Evolutionary conservation across 768 basidiomycete species (phyloP).

Genomic region (Tylopilus sp.): DNA sequence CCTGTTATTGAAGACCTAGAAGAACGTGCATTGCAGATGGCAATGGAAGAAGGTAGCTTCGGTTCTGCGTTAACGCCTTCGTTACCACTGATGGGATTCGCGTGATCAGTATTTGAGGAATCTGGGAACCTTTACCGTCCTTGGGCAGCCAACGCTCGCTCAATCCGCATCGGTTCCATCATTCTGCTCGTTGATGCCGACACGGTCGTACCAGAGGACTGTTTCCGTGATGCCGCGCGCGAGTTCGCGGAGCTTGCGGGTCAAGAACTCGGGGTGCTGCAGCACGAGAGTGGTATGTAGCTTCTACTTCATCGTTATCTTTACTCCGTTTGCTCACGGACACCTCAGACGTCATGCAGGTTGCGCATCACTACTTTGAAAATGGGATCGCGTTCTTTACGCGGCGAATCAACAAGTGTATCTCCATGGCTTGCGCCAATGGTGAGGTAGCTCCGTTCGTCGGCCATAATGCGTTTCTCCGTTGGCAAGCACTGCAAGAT

Average conservation of each 20-base stretch:
- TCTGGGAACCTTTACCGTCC: slow-evolving; percentile 59
- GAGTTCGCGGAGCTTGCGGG: slow-evolving; percentile 75
- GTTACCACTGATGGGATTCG: slow-evolving; percentile 39
- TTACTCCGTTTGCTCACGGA: slow-evolving; percentile 2
- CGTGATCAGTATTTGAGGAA: slow-evolving; percentile 44
- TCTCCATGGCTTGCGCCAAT: slow-evolving; percentile 76
- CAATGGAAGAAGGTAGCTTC: slow-evolving; percentile 46
- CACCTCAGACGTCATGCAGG: slow-evolving; percentile 79
- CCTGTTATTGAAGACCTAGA: slow-evolving; percentile 39
- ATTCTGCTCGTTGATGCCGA: slow-evolving; percentile 86
- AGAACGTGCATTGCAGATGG: slow-evolving; percentile 48
- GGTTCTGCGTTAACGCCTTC: slow-evolving; percentile 31
- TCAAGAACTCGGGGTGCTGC: slow-evolving; percentile 71
- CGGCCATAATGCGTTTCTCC: slow-evolving; percentile 85
- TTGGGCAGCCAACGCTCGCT: slow-evolving; percentile 73
- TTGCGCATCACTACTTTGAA: slow-evolving; percentile 86
- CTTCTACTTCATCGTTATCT: slow-evolving; percentile 22
- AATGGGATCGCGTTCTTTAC: slow-evolving; percentile 90
- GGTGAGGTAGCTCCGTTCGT: slow-evolving; percentile 79
- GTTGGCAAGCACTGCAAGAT: slow-evolving; percentile 88
- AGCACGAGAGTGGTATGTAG: slow-evolving; percentile 78
- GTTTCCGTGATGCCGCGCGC: slow-evolving; percentile 84
- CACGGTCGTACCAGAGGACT: slow-evolving; percentile 88
- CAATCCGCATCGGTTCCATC: slow-evolving; percentile 71
- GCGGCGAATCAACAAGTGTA: slow-evolving; percentile 78